Evolutionary conservation across 2,329 filamentous ascomycete species (phyloP).

Genomic region (Fusarium sp.): DNA sequence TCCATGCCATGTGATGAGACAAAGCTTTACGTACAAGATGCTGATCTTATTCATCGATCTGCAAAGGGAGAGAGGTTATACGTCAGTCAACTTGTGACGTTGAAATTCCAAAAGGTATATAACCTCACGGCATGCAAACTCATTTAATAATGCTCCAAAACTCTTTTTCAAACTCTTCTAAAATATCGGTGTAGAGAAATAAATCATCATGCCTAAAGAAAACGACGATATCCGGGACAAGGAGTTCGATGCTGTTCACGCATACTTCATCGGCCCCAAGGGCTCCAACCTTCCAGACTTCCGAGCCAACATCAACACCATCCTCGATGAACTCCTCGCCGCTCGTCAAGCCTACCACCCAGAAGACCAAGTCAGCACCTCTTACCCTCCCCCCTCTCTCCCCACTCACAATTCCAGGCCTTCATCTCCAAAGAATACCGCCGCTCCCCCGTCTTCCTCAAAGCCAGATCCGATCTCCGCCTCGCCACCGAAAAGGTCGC

Average conservation of each 20-base stretch:
- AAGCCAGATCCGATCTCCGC: constrained; percentile 46
- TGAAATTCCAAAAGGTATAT: not conserved
- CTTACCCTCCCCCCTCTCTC: fast-evolving
- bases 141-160: fast-evolving
- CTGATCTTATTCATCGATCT: fast-evolving
- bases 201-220: constrained; percentile 1
- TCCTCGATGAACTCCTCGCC: constrained; percentile 49
- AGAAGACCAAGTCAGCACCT: constrained; percentile 46
- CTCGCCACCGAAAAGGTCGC: constrained; percentile 49
- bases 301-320: constrained; percentile 50
- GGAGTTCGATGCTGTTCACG: constrained; percentile 40
- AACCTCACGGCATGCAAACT: not conserved
- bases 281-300: constrained; percentile 54
- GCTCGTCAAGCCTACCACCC: constrained; percentile 49
- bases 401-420: not conserved
- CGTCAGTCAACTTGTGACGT: not conserved
- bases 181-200: not conserved
- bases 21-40: not conserved
- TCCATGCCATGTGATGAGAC: not conserved
- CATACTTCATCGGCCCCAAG: constrained; percentile 55
- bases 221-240: constrained; percentile 3
- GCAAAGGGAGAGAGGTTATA: not conserved
- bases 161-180: not conserved
- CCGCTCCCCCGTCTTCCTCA: constrained; percentile 47
- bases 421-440: constrained; percentile 52